phyloP scores from a whole-genome alignment of 2,329 filamentous ascomycete genomes.

The Pseudopithomyces maydicus region DNA sequence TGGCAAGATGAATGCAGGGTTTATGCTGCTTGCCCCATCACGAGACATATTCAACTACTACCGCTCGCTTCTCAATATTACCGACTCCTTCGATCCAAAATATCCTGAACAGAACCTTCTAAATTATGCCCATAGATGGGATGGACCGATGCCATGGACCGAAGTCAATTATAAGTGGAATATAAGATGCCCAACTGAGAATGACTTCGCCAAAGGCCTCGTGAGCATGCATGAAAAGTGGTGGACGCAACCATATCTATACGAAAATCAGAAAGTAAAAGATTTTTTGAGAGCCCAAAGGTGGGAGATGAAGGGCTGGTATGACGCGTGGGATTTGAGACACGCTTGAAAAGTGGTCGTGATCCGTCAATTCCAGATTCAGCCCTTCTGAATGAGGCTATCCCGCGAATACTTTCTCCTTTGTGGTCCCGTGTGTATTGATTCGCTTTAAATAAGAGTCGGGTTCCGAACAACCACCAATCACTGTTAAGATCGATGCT shows the following conservation, averaged over 20 bases:
- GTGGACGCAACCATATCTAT: slow-evolving; percentile 39
- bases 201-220: slow-evolving; percentile 44
- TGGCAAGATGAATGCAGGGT: slow-evolving; percentile 45
- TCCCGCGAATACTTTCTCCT: background rate
- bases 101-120: slow-evolving; percentile 46
- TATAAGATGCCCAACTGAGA: slow-evolving; percentile 41
- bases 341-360: background rate
- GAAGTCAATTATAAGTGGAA: slow-evolving; percentile 45
- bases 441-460: background rate
- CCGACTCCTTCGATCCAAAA: slow-evolving; percentile 37
- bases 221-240: slow-evolving; percentile 48
- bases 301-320: slow-evolving; percentile 49
- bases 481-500: background rate
- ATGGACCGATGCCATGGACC: slow-evolving; percentile 50
- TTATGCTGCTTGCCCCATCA: slow-evolving; percentile 43
- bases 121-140: slow-evolving; percentile 42
- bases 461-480: background rate
- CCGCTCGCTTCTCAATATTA: slow-evolving; percentile 30
- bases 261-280: slow-evolving; percentile 31
- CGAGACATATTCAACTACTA: slow-evolving; percentile 40
- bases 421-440: background rate
- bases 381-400: background rate
- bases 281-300: slow-evolving; percentile 39
- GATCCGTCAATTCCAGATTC: background rate
- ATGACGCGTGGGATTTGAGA: slow-evolving; percentile 34